Evolutionary conservation across 2,329 filamentous ascomycete species (phyloP).

Genomic region (Scytalidium sp.): DNA sequence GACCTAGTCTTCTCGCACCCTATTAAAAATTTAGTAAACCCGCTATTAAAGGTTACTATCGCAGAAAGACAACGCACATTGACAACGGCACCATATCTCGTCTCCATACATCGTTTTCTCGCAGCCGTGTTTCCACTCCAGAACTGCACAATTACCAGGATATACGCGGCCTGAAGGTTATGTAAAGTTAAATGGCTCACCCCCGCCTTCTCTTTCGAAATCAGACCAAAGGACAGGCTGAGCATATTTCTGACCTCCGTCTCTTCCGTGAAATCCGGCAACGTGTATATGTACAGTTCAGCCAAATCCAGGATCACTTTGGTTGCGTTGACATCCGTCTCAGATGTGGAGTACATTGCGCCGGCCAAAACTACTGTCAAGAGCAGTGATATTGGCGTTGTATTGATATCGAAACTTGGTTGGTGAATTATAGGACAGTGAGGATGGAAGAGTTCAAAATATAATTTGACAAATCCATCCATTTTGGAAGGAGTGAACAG

Average conservation of each 20-base stretch:
- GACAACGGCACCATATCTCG: conserved; percentile 37
- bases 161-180: conserved; percentile 38
- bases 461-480: conserved; percentile 36
- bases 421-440: conserved; percentile 40
- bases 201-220: conserved; percentile 21
- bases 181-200: conserved; percentile 33
- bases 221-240: conserved; percentile 16
- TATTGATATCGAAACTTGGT: conserved; percentile 36
- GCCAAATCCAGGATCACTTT: conserved; percentile 39
- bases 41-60: neutral
- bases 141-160: conserved; percentile 39
- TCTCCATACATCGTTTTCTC: conserved; percentile 38
- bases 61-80: conserved; percentile 30
- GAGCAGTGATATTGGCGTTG: conserved; percentile 33
- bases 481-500: conserved; percentile 38
- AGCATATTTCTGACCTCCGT: conserved; percentile 34
- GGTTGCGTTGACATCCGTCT: conserved; percentile 33
- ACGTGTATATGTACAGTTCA: conserved; percentile 40
- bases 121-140: conserved; percentile 37
- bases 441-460: conserved; percentile 42
- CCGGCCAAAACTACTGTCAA: conserved; percentile 39
- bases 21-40: conserved; percentile 9
- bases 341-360: conserved; percentile 39
- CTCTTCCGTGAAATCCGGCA: conserved; percentile 36
- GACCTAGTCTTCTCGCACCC: conserved; percentile 35